Conservation (phyloP, 495 filamentous ascomycete species). For the Penicillium flavigenum region DNA sequence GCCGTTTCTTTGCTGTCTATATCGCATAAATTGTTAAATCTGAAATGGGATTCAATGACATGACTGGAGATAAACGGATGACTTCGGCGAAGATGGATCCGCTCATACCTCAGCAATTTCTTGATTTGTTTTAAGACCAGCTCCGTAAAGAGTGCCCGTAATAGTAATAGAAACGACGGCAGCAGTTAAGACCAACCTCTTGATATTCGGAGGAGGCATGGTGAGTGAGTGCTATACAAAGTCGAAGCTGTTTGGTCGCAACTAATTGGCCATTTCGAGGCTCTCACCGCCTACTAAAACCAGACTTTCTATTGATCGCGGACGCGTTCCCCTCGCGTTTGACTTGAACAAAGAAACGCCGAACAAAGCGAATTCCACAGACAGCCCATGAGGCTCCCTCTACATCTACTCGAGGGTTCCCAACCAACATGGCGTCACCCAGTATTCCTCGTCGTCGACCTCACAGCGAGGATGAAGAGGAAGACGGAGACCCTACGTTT, state of each 20-base stretch:
- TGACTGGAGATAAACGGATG: neutral
- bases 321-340: slow-evolving; percentile 28
- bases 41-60: neutral
- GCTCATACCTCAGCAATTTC: slow-evolving; percentile 45
- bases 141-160: slow-evolving; percentile 54
- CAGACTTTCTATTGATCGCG: slow-evolving; percentile 21
- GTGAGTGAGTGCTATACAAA: slow-evolving; percentile 12
- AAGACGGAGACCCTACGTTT: slow-evolving; percentile 21
- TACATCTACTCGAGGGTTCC: slow-evolving; percentile 10
- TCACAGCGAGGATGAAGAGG: slow-evolving; percentile 29
- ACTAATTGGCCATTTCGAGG: slow-evolving; percentile 10
- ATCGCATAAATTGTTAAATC: neutral
- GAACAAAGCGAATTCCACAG: slow-evolving; percentile 8
- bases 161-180: slow-evolving; percentile 52
- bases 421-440: slow-evolving; percentile 30
- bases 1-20: slow-evolving; percentile 37
- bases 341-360: slow-evolving; percentile 14
- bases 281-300: slow-evolving; percentile 29
- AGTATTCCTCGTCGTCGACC: slow-evolving; percentile 34
- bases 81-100: neutral
- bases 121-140: slow-evolving; percentile 50
- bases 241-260: slow-evolving; percentile 6
- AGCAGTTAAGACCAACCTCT: slow-evolving; percentile 45
- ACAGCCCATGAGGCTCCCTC: slow-evolving; percentile 2
- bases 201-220: slow-evolving; percentile 28